Percentiles rank a stretch among this genome's conserved stretches.
Evolutionary conservation across 441 rosid species (phyloP).

Genomic region (Croton setiger): DNA sequence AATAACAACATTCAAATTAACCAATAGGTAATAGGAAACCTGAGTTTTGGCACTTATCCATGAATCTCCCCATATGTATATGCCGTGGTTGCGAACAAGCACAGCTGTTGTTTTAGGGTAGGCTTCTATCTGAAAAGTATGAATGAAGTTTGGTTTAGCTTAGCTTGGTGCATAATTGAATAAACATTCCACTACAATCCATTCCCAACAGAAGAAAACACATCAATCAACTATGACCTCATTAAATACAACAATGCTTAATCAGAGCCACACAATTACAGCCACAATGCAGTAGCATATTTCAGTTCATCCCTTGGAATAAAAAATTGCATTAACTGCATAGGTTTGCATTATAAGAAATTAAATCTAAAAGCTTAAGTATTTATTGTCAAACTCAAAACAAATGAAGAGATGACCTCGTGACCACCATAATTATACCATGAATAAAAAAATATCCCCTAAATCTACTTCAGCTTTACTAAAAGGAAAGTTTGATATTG

Average conservation of each 20-base stretch:
- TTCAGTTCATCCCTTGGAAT: not conserved
- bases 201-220: conserved; percentile 10
- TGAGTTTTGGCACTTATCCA: conserved; percentile 99
- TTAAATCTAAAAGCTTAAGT: not conserved
- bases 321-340: not conserved
- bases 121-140: conserved; percentile 61
- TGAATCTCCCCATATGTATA: conserved; percentile 95
- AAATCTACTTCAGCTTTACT: not conserved
- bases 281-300: not conserved
- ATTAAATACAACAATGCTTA: not conserved
- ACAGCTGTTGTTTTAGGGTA: conserved; percentile 96
- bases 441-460: not conserved
- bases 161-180: not conserved
- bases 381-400: not conserved
- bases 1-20: conserved; percentile 1
- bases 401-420: not conserved
- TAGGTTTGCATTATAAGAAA: not conserved
- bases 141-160: conserved; percentile 6
- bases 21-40: conserved; percentile 41
- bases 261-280: not conserved
- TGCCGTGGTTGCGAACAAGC: conserved; percentile 93
- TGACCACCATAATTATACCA: not conserved
- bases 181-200: conserved; percentile 6
- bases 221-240: not conserved
- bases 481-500: not conserved